phyloP scores from a whole-genome alignment of 2,329 filamentous ascomycete genomes.

The Arthrobotrys musiformis region DNA sequence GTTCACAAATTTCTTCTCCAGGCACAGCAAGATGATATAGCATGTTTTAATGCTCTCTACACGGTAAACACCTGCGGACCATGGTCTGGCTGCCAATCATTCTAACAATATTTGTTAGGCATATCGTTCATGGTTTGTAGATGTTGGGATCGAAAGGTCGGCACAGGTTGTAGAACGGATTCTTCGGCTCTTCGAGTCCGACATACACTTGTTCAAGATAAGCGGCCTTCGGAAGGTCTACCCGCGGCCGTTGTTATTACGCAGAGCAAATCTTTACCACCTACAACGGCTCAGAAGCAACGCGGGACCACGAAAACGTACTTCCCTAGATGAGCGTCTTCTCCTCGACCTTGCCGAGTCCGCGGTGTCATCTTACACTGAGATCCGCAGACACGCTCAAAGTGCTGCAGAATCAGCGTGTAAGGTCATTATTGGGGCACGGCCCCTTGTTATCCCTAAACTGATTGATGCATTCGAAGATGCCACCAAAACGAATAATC shows the following conservation, averaged over 20 bases:
- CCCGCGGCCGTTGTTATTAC: conserved; percentile 88
- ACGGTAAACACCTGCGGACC: conserved; percentile 65
- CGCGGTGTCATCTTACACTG: conserved; percentile 89
- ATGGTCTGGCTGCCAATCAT: not conserved
- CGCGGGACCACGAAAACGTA: conserved; percentile 84
- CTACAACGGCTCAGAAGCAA: conserved; percentile 94
- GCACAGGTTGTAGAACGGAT: conserved; percentile 92
- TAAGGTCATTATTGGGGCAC: conserved; percentile 87
- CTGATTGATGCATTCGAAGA: conserved; percentile 81
- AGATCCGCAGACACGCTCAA: conserved; percentile 94
- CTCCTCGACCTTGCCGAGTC: conserved; percentile 89
- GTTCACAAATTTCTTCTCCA: conserved; percentile 85
- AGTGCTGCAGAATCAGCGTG: conserved; percentile 91
- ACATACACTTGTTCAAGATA: conserved; percentile 92
- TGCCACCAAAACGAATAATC: conserved; percentile 81
- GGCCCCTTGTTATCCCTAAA: conserved; percentile 88
- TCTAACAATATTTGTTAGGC: conserved; percentile 61
- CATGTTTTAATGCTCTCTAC: conserved; percentile 92
- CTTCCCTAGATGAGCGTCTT: conserved; percentile 85
- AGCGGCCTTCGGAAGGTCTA: conserved; percentile 92
- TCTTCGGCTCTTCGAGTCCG: conserved; percentile 82
- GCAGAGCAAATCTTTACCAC: conserved; percentile 93
- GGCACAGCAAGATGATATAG: conserved; percentile 93
- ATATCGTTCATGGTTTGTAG: conserved; percentile 95
- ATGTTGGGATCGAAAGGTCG: conserved; percentile 94